Conservation (phyloP, 305 asterid genomes). For the Solanum hybrid region DNA sequence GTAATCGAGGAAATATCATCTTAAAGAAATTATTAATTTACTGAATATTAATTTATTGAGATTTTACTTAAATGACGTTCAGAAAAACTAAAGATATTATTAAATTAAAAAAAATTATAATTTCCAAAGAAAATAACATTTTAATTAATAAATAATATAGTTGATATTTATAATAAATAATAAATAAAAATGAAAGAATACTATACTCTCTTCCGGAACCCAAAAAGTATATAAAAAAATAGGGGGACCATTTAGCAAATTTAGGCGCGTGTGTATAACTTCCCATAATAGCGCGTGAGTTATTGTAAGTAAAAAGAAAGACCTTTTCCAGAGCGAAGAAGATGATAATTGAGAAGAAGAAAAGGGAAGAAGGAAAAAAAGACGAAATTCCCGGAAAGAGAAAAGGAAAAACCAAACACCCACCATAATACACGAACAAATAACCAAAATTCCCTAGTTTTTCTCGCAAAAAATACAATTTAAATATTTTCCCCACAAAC, state of each 20-base stretch:
- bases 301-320: not conserved
- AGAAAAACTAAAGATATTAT: too few relatives aligned
- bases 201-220: not conserved
- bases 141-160: too few relatives aligned
- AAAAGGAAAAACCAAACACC: not conserved
- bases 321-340: not conserved
- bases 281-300: not conserved
- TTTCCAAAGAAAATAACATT: not conserved
- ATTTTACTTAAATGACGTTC: too few relatives aligned
- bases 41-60: too few relatives aligned
- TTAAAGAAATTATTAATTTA: not conserved
- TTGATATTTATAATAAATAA: too few relatives aligned
- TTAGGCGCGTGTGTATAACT: not conserved
- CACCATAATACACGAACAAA: slow-evolving; percentile 3
- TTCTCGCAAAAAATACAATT: not conserved
- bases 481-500: not conserved
- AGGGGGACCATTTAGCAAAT: not conserved
- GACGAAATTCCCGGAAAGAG: slow-evolving; percentile 17
- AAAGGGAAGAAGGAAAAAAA: not conserved
- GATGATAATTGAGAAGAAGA: not conserved
- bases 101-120: too few relatives aligned
- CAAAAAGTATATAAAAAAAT: not conserved
- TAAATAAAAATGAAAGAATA: not conserved
- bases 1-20: not conserved
- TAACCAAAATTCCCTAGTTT: slow-evolving; percentile 3